A percentile compares a stretch with the other conserved stretches of the same genome.
phyloP scores from a whole-genome alignment of 139 green algal species.

The Chlamydomonas sp. region DNA sequence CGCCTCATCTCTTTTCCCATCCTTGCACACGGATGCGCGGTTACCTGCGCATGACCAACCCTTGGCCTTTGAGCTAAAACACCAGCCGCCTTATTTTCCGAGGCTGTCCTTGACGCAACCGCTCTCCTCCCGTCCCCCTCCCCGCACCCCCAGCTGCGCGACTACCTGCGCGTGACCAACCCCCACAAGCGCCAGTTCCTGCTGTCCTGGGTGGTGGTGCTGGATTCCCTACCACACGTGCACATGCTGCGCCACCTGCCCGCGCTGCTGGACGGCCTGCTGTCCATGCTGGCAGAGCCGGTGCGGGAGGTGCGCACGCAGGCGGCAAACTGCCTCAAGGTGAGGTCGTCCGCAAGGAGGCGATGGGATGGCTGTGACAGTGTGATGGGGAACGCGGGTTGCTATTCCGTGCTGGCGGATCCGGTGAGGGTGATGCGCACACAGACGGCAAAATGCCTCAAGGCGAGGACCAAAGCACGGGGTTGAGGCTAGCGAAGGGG shows the following conservation, averaged over 20 bases:
- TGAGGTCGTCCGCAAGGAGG: background rate
- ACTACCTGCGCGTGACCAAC: slow-evolving; percentile 85
- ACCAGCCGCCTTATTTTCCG: no score
- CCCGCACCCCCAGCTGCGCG: slow-evolving; percentile 71
- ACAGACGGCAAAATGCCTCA: background rate
- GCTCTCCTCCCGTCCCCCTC: no score
- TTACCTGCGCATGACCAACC: no score
- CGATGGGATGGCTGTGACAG: background rate
- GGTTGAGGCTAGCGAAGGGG: background rate
- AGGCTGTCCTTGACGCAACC: no score
- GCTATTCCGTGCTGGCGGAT: background rate
- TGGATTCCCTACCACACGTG: slow-evolving; percentile 90
- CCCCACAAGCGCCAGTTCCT: slow-evolving; percentile 89
- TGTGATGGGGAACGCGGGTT: background rate
- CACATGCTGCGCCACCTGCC: slow-evolving; percentile 91
- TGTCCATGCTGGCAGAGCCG: slow-evolving; percentile 89
- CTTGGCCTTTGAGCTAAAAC: no score
- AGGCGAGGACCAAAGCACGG: background rate
- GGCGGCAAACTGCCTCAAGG: slow-evolving; percentile 55
- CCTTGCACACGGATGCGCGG: no score
- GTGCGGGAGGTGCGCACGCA: slow-evolving; percentile 61
- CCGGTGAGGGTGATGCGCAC: background rate
- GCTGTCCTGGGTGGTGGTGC: slow-evolving; percentile 86
- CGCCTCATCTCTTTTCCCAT: no score
- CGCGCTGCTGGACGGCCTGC: slow-evolving; percentile 89